Conservation (phyloP, 2,329 filamentous ascomycete species). For the Chaetomiaceae sp. region DNA sequence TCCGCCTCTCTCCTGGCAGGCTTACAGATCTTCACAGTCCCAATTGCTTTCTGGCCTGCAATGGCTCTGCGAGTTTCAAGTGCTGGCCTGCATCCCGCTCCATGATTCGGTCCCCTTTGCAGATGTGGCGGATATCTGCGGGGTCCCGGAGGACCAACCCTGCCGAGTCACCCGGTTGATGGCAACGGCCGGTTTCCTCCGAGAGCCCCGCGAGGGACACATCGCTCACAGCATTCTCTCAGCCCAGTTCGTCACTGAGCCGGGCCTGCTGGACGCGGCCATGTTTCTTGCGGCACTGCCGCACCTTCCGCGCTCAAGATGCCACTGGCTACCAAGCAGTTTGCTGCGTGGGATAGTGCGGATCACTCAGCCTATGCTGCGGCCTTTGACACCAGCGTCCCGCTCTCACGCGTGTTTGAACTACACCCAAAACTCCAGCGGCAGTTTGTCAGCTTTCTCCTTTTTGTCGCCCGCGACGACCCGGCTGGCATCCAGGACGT, state of each 20-base stretch:
- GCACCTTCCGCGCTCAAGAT: constrained; percentile 35
- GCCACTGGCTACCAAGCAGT: constrained; percentile 22
- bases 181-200: constrained; percentile 34
- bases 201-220: constrained; percentile 29
- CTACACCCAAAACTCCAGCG: not conserved
- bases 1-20: no score
- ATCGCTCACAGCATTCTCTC: constrained; percentile 39
- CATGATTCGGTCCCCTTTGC: not conserved
- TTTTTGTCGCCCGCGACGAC: not conserved
- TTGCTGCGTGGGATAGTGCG: not conserved
- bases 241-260: constrained; percentile 33
- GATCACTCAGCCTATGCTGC: not conserved
- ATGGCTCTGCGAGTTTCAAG: constrained; percentile 4
- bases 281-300: constrained; percentile 36
- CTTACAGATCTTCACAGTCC: not conserved
- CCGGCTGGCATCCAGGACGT: not conserved
- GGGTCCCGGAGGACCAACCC: not conserved
- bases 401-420: not conserved
- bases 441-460: not conserved
- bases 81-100: constrained; percentile 3
- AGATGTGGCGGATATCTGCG: not conserved
- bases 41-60: not conserved
- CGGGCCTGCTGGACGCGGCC: constrained; percentile 34
- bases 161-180: constrained; percentile 21
- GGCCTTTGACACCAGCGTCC: not conserved